These are phyloP conservation scores for Debaryomyces fabryi DNA, from an alignment of 1,139 yeast species.

Conservation along the genomic window DNA sequence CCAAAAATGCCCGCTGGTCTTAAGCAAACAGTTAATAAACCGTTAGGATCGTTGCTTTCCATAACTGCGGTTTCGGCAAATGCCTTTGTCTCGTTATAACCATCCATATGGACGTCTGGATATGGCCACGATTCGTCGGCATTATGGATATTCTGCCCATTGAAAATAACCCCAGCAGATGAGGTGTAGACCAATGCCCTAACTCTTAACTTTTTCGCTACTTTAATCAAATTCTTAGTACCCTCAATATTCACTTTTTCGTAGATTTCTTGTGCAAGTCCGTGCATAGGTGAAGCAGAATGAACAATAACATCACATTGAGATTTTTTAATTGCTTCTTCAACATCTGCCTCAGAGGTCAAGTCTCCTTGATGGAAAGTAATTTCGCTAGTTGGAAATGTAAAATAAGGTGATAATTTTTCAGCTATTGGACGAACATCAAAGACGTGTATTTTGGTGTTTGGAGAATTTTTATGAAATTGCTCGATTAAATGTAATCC, in stretches of 20 bases:
- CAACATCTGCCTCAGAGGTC: conserved; percentile 71
- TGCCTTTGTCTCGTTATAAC: conserved; percentile 94
- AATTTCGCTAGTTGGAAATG: conserved; percentile 64
- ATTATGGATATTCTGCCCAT: conserved; percentile 86
- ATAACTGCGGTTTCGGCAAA: conserved; percentile 84
- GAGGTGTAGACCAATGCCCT: conserved; percentile 90
- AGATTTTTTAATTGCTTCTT: conserved; percentile 58
- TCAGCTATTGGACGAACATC: conserved; percentile 89
- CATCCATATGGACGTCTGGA: conserved; percentile 92
- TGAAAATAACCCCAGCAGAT: conserved; percentile 95
- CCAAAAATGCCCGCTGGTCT: conserved; percentile 99
- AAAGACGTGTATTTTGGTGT: conserved; percentile 79
- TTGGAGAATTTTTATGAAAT: conserved; percentile 67
- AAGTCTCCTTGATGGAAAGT: conserved; percentile 79
- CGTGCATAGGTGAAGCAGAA: conserved; percentile 96
- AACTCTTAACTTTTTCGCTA: conserved; percentile 56
- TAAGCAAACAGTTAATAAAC: conserved; percentile 75
- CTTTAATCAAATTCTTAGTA: conserved; percentile 71
- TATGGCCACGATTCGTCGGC: conserved; percentile 96
- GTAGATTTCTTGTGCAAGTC: conserved; percentile 75
- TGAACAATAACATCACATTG: conserved; percentile 84
- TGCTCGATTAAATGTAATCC: conserved; percentile 91
- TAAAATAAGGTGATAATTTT: conserved; percentile 67
- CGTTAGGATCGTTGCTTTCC: conserved; percentile 60
- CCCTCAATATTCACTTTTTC: conserved; percentile 92